Conservation (phyloP, 2,329 filamentous ascomycete genomes). For the Fusarium sp. region DNA sequence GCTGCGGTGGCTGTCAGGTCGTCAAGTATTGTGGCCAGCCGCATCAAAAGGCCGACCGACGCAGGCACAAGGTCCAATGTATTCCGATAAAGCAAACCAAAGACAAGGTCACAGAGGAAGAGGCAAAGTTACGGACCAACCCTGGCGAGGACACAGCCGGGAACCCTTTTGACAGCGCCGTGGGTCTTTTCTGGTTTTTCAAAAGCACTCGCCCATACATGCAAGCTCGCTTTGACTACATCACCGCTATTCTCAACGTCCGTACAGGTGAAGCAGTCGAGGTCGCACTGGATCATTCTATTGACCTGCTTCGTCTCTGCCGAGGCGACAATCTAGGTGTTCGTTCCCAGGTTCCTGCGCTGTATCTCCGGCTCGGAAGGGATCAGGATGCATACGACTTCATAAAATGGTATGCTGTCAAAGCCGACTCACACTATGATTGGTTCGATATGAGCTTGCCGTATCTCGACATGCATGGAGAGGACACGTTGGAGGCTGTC, state of each 20-base stretch:
- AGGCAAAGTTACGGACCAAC: neutral
- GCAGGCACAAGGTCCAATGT: slow-evolving; percentile 17
- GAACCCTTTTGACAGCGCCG: neutral
- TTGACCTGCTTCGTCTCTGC: slow-evolving; percentile 8
- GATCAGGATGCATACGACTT: slow-evolving; percentile 27
- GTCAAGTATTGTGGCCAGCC: slow-evolving; percentile 23
- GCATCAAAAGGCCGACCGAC: slow-evolving; percentile 18
- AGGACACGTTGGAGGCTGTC: slow-evolving; percentile 20
- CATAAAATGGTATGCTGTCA: slow-evolving; percentile 23
- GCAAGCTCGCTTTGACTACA: neutral
- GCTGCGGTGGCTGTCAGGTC: slow-evolving; percentile 9
- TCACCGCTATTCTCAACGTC: slow-evolving; percentile 10
- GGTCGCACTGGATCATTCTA: neutral
- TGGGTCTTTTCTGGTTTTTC: neutral
- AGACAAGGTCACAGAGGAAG: neutral
- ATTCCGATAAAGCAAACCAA: slow-evolving; percentile 6
- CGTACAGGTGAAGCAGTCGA: slow-evolving; percentile 20
- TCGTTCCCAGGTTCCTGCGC: neutral
- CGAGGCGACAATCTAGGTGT: slow-evolving; percentile 20
- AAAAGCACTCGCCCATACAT: slow-evolving; percentile 28
- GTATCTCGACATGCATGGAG: slow-evolving; percentile 12
- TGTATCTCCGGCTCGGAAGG: slow-evolving; percentile 18
- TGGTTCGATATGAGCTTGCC: slow-evolving; percentile 10
- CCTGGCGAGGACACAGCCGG: neutral
- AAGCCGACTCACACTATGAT: neutral